Evolutionary conservation across 352 stramenopile species (phyloP).

Genomic region (Phytophthora citricola): DNA sequence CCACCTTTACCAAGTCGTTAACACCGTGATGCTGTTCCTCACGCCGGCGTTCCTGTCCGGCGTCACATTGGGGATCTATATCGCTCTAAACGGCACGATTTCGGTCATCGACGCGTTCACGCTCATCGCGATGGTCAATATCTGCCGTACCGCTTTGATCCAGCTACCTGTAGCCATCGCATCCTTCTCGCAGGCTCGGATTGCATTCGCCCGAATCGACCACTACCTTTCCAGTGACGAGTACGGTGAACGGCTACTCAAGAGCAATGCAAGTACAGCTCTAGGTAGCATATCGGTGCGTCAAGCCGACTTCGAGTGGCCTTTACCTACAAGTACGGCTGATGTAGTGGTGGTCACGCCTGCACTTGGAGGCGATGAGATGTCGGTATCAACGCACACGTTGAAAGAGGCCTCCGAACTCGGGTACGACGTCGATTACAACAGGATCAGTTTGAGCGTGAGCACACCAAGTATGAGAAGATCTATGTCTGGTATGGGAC

Average conservation of each 20-base stretch:
- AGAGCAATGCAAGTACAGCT: neutral
- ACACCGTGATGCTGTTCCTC: constrained; percentile 59
- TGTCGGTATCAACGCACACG: constrained; percentile 4
- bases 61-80: constrained; percentile 45
- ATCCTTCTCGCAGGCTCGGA: constrained; percentile 29
- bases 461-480: neutral
- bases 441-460: constrained; percentile 7
- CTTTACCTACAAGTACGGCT: constrained; percentile 41
- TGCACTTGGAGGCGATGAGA: constrained; percentile 12
- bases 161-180: constrained; percentile 33
- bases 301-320: constrained; percentile 27
- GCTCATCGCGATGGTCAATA: constrained; percentile 44
- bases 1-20: constrained; percentile 60
- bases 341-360: constrained; percentile 70
- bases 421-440: neutral
- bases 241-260: constrained; percentile 6
- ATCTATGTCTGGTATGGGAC: neutral
- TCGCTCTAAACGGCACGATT: constrained; percentile 40
- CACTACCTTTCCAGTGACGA: constrained; percentile 35
- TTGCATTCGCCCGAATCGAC: constrained; percentile 37
- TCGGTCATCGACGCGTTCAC: constrained; percentile 60
- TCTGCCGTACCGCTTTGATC: constrained; percentile 25
- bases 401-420: constrained; percentile 3
- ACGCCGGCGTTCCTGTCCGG: constrained; percentile 47
- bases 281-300: constrained; percentile 16